phyloP scores from a whole-genome alignment of 192 early-diverging fungal genomes.

The Umbelopsis sp. region DNA sequence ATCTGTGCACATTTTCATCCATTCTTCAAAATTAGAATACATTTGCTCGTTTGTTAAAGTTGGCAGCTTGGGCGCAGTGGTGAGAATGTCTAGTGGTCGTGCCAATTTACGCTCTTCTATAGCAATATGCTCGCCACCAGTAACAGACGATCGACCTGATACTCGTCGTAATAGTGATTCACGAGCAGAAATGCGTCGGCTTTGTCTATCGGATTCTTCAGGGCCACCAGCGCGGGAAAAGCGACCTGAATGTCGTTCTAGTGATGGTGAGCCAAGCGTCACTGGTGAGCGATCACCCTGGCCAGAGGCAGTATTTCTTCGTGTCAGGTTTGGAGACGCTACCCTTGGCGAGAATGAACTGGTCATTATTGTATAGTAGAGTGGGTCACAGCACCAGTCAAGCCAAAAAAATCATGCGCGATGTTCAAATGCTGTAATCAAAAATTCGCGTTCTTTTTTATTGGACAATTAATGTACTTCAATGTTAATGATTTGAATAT shows the following conservation, averaged over 20 bases:
- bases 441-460: slow-evolving; percentile 5
- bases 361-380: neutral
- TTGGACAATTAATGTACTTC: slow-evolving; percentile 61
- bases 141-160: neutral
- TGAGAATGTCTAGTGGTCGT: slow-evolving; percentile 4
- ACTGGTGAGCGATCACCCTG: slow-evolving; percentile 3
- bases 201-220: slow-evolving; percentile 1
- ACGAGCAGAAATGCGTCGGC: slow-evolving; percentile 9
- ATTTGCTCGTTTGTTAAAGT: slow-evolving; percentile 41
- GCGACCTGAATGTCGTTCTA: neutral
- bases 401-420: neutral
- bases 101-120: neutral
- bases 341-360: slow-evolving; percentile 16
- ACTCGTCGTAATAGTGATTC: neutral
- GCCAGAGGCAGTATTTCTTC: neutral
- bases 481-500: slow-evolving; percentile 77
- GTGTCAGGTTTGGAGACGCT: slow-evolving; percentile 4
- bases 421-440: neutral
- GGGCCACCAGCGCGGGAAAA: neutral
- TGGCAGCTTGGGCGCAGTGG: slow-evolving; percentile 32
- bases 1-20: slow-evolving; percentile 97
- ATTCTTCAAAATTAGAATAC: slow-evolving; percentile 77
- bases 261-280: neutral
- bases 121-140: neutral
- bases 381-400: neutral